phyloP scores from a whole-genome alignment of 2,329 filamentous ascomycete genomes.

The Pseudonectria buxi region DNA sequence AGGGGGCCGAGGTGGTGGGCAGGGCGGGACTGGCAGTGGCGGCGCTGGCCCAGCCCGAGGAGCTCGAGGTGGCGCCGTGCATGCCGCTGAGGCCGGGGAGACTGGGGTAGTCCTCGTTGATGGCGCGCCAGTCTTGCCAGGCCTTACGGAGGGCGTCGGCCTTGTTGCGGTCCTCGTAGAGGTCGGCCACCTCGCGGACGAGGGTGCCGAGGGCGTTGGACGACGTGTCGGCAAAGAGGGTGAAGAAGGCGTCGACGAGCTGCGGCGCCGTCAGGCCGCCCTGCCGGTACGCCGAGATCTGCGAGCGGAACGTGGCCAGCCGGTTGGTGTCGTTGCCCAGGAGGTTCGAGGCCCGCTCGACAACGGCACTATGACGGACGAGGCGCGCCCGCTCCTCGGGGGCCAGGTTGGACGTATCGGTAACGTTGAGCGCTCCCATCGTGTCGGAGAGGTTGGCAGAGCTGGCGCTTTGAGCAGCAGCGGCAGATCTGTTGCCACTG shows the following conservation, averaged over 20 bases:
- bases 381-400: slow-evolving; percentile 76
- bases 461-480: slow-evolving; percentile 17
- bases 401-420: slow-evolving; percentile 47
- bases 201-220: slow-evolving; percentile 80
- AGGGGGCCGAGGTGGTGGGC: slow-evolving; percentile 31
- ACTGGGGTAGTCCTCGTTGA: slow-evolving; percentile 92
- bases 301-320: slow-evolving; percentile 67
- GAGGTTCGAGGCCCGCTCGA: slow-evolving; percentile 76
- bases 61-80: slow-evolving; percentile 52
- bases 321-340: slow-evolving; percentile 71
- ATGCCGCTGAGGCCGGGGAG: slow-evolving; percentile 69
- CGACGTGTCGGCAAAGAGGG: slow-evolving; percentile 71
- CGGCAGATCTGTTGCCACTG: slow-evolving; percentile 9
- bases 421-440: slow-evolving; percentile 46
- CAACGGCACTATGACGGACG: slow-evolving; percentile 74
- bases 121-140: slow-evolving; percentile 93
- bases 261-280: slow-evolving; percentile 64
- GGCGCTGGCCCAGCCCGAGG: slow-evolving; percentile 53
- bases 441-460: slow-evolving; percentile 23
- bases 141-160: slow-evolving; percentile 68
- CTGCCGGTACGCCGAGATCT: slow-evolving; percentile 72
- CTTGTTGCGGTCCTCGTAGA: slow-evolving; percentile 79
- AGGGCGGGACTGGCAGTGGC: slow-evolving; percentile 49
- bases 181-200: slow-evolving; percentile 82
- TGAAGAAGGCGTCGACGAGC: slow-evolving; percentile 81